phyloP scores from a whole-genome alignment of 495 filamentous ascomycete genomes.

The Penicillium coprophilum region DNA sequence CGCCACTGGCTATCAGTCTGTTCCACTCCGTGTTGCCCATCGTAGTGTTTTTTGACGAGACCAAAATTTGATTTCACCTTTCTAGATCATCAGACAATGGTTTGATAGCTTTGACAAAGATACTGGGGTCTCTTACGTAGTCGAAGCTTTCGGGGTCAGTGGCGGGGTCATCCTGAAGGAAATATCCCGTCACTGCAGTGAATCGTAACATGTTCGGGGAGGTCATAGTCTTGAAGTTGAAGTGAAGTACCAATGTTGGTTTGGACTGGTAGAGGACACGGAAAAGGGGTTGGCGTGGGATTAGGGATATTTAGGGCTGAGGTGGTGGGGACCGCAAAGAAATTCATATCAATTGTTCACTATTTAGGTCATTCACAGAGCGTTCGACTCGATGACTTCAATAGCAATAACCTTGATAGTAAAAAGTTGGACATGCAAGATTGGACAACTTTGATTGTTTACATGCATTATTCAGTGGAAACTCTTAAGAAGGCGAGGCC shows the following conservation, averaged over 20 bases:
- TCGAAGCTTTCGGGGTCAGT: slow-evolving; percentile 68
- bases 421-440: not conserved
- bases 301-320: slow-evolving; percentile 7
- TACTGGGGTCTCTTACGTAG: slow-evolving; percentile 52
- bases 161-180: slow-evolving; percentile 65
- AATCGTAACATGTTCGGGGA: slow-evolving; percentile 23
- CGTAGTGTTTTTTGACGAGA: slow-evolving; percentile 56
- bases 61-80: slow-evolving; percentile 62
- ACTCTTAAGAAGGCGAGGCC: no score
- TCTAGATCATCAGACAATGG: not conserved
- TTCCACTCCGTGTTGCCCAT: slow-evolving; percentile 36
- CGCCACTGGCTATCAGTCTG: slow-evolving; percentile 60
- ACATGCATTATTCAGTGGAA: no score
- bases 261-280: not conserved
- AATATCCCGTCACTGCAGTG: slow-evolving; percentile 63
- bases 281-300: not conserved
- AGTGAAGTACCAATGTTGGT: not conserved
- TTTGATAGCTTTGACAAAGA: not conserved
- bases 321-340: not conserved
- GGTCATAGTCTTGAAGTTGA: slow-evolving; percentile 1
- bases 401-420: not conserved
- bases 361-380: not conserved
- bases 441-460: not conserved
- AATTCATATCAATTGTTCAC: not conserved
- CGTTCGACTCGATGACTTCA: not conserved